Percentiles rank a stretch among this genome's conserved stretches.
phyloP scores from a whole-genome alignment of 2,329 filamentous ascomycete species.

The Calonectria hawksworthii region DNA sequence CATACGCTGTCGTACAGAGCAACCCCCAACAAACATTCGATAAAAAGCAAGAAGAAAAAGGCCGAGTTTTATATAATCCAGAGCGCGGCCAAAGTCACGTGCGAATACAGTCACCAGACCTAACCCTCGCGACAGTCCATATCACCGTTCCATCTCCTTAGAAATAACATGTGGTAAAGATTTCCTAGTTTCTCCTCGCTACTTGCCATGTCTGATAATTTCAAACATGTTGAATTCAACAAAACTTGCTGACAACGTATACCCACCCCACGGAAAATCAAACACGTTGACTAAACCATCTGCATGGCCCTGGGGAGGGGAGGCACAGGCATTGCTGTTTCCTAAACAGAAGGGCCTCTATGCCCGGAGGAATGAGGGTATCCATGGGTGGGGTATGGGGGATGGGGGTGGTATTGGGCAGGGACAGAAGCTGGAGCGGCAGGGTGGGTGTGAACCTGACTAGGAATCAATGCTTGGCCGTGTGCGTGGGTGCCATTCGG shows the following conservation, averaged over 20 bases:
- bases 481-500: neutral
- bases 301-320: neutral
- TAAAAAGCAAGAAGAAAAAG: neutral
- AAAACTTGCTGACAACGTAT: neutral
- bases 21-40: neutral
- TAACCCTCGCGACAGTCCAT: neutral
- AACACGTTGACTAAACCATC: neutral
- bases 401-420: neutral
- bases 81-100: neutral
- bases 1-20: constrained; percentile 1
- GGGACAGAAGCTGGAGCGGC: neutral
- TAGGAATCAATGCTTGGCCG: neutral
- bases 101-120: neutral
- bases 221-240: neutral
- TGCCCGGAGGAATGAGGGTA: constrained; percentile 32
- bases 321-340: neutral
- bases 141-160: neutral
- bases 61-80: neutral
- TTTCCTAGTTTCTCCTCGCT: neutral
- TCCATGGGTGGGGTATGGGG: constrained; percentile 25
- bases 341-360: constrained; percentile 30
- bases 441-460: neutral
- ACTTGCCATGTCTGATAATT: neutral
- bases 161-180: neutral
- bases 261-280: neutral